phyloP scores from a whole-genome alignment of 257 asterid species.

The Sherardia arvensis region DNA sequence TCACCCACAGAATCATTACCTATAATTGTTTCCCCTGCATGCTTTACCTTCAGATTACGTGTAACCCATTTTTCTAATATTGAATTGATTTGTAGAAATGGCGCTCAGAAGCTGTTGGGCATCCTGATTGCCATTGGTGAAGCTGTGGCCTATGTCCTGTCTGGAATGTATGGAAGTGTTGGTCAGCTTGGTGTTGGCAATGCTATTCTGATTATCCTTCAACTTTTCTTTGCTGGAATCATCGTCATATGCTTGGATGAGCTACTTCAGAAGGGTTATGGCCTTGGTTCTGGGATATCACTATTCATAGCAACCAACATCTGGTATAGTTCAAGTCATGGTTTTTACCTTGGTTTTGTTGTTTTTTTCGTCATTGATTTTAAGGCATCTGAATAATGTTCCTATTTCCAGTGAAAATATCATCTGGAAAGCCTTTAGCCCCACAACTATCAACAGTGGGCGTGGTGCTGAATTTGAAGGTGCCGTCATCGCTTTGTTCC shows the following conservation, averaged over 20 bases:
- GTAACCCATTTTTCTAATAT: background rate
- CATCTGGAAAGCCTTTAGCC: slow-evolving; percentile 71
- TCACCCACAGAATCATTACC: no score
- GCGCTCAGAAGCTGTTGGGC: slow-evolving; percentile 63
- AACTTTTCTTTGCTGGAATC: slow-evolving; percentile 58
- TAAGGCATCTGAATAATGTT: no score
- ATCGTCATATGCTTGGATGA: slow-evolving; percentile 59
- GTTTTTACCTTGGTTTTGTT: background rate
- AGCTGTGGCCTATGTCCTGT: slow-evolving; percentile 66
- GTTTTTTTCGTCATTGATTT: no score
- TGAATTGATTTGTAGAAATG: slow-evolving; percentile 32
- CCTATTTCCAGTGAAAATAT: slow-evolving; percentile 46
- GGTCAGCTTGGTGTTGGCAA: slow-evolving; percentile 64
- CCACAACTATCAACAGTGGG: slow-evolving; percentile 55
- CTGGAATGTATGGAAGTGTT: slow-evolving; percentile 76
- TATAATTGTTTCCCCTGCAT: no score
- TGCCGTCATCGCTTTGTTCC: slow-evolving; percentile 57
- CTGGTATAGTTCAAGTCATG: slow-evolving; percentile 30
- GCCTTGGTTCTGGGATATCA: slow-evolving; percentile 65
- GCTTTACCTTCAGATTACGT: background rate
- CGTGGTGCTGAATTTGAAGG: slow-evolving; percentile 76
- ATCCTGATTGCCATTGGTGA: slow-evolving; percentile 64
- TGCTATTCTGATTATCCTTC: slow-evolving; percentile 61
- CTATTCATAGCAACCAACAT: slow-evolving; percentile 65
- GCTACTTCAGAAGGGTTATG: slow-evolving; percentile 64